Base-by-base conservation (phyloP, 495 filamentous ascomycete genomes). In the Lepraria neglecta region DNA sequence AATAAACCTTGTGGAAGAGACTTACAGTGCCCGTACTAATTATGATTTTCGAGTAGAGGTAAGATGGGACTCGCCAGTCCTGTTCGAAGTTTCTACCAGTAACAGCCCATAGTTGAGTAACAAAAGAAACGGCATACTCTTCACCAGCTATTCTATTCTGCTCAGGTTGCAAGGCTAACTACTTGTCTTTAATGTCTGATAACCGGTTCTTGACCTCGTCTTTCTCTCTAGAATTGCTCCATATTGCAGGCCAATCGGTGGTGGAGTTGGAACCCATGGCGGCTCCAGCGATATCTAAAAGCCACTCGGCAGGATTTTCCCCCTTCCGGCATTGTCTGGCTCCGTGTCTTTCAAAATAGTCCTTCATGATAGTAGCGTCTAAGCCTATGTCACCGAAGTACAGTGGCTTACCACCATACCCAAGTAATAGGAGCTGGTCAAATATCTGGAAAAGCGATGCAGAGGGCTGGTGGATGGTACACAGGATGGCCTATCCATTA, bases 251-350 rank as follows among this genome's bases (percentile, higher is more conserved):
- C 92, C 92, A 97, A 71, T 97, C 90, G 58, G 87, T 81, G 43
- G 89, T 81, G 21, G 83, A 84, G 58, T 78, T 69, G 21, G 83
- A 85, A 24, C 89, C 90, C 17, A 91, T 91, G 2, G 92, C 91
- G 28, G 90, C 90, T 63, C 92, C 92, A 68, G 92, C 95, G 54
- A 90, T 86, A 69, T 96, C 91, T 38, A 97, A 78, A 89, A 97
- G 96, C 89, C 89, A 96, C 74, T 97, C 92, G 24, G 92, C 92
- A 33, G 91, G 91, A 64, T 82, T 97, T n/a, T 89, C 87, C 17
- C 87, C 85, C 3, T 69, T 63, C 3, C 87, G 87, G 72, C 91
- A 96, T 45, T 83, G 77, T 19, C 78, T 74, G 4, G 87, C 88
- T 48, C 91, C 87, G 67, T 92, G 87, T 50, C 78, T 76, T 73